These are phyloP conservation scores for Neonectria coccinea DNA, from an alignment of 2,329 filamentous ascomycete species.

Conservation along the genomic window DNA sequence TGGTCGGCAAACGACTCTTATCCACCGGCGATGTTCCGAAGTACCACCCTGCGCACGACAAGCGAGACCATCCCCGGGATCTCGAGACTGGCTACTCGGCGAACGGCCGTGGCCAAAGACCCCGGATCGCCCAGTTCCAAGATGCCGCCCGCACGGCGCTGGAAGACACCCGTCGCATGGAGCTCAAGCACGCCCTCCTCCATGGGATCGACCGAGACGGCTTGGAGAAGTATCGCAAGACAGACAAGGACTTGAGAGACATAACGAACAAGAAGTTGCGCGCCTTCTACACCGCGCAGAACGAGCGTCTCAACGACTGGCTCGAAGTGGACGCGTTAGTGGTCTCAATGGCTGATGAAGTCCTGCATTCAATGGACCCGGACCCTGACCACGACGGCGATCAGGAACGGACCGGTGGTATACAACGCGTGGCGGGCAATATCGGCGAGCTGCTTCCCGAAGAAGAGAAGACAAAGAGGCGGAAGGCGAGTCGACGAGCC, in stretches of 20 bases:
- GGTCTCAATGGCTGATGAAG: conserved; percentile 50
- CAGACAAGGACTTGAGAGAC: conserved; percentile 43
- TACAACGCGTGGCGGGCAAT: conserved; percentile 47
- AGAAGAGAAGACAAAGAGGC: conserved; percentile 47
- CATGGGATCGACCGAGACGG: conserved; percentile 46
- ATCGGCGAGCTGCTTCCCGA: conserved; percentile 49
- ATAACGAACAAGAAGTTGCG: conserved; percentile 48
- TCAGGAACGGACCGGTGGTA: conserved; percentile 45
- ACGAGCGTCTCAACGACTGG: conserved; percentile 50
- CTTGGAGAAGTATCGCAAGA: conserved; percentile 48
- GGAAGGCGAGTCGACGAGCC: conserved; percentile 39
- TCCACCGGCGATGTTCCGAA: background rate
- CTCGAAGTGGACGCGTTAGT: conserved; percentile 51
- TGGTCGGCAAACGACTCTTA: background rate
- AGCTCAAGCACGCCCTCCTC: conserved; percentile 20
- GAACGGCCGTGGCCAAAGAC: background rate
- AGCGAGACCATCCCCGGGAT: background rate
- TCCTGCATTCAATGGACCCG: conserved; percentile 51
- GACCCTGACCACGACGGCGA: conserved; percentile 51
- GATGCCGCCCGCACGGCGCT: background rate
- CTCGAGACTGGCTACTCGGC: background rate
- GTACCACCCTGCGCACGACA: background rate
- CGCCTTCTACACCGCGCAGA: conserved; percentile 47
- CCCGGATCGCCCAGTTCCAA: background rate
- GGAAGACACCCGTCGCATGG: background rate